Conservation (phyloP, 2,329 filamentous ascomycete species). For the Exophiala spinifera region DNA sequence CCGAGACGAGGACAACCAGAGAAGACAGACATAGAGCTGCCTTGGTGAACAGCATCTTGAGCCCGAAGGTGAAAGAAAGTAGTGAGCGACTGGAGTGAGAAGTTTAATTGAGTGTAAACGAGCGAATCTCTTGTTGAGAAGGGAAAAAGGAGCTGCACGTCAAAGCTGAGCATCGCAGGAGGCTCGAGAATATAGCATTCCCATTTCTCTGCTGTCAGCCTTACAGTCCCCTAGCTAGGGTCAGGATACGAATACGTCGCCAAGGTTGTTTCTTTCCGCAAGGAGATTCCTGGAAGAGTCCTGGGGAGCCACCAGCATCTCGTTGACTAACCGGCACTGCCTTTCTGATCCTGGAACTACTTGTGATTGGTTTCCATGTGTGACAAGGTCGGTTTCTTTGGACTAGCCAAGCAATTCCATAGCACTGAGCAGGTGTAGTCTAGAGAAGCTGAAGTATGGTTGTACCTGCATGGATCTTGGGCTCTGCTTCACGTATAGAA, state of each 20-base stretch:
- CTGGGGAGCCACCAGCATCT: not conserved
- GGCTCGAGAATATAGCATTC: not conserved
- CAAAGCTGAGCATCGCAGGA: not conserved
- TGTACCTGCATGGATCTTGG: not conserved
- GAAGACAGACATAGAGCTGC: constrained; percentile 11
- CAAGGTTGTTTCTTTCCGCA: too few relatives aligned
- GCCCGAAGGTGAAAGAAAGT: not conserved
- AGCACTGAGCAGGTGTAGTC: not conserved
- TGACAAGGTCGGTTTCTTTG: not conserved
- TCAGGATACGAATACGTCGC: too few relatives aligned
- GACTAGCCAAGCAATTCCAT: not conserved
- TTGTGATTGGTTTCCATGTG: not conserved
- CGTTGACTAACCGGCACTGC: not conserved
- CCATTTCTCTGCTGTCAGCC: not conserved
- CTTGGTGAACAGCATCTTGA: constrained; percentile 19
- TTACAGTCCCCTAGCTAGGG: too few relatives aligned
- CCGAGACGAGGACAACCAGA: constrained; percentile 14
- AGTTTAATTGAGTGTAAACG: constrained; percentile 2
- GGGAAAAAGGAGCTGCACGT: not conserved
- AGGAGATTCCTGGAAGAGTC: not conserved
- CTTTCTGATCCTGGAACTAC: not conserved
- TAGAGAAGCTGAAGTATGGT: not conserved
- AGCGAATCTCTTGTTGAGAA: not conserved
- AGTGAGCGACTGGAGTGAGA: not conserved
- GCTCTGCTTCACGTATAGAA: not conserved